Evolutionary conservation across 169 alveolate genomes (phyloP).

Genomic region (Perkinsus chesapeaki): DNA sequence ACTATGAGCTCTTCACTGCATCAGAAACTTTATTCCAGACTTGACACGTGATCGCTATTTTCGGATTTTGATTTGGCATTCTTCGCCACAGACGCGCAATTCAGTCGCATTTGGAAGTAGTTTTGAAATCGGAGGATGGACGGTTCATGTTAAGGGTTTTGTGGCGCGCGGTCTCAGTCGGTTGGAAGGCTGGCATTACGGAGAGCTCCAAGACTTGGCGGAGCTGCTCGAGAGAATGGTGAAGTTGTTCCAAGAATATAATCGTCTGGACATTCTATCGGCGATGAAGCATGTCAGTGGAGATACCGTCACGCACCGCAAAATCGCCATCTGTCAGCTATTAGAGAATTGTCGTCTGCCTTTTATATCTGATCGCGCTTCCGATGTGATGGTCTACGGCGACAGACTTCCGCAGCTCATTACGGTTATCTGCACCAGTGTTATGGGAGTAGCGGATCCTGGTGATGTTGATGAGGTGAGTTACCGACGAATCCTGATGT

Average conservation of each 20-base stretch:
- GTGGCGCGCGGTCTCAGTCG: neutral
- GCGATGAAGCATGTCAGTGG: neutral
- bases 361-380: neutral
- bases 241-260: neutral
- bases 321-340: neutral
- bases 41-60: no score
- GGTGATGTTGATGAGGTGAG: neutral
- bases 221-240: neutral
- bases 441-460: neutral
- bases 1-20: no score
- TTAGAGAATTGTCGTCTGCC: neutral
- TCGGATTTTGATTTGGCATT: no score
- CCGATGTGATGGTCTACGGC: neutral
- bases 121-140: no score
- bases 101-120: no score
- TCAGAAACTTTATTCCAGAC: no score
- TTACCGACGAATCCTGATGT: neutral
- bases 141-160: no score
- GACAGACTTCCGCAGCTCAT: neutral
- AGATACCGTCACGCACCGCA: neutral
- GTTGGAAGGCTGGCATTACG: neutral
- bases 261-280: neutral
- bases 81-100: no score
- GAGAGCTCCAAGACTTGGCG: neutral
- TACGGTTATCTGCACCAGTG: neutral